Percentiles rank a stretch among this genome's conserved stretches.
phyloP scores from a whole-genome alignment of 2,329 filamentous ascomycete genomes.

The Neobulgaria alba region DNA sequence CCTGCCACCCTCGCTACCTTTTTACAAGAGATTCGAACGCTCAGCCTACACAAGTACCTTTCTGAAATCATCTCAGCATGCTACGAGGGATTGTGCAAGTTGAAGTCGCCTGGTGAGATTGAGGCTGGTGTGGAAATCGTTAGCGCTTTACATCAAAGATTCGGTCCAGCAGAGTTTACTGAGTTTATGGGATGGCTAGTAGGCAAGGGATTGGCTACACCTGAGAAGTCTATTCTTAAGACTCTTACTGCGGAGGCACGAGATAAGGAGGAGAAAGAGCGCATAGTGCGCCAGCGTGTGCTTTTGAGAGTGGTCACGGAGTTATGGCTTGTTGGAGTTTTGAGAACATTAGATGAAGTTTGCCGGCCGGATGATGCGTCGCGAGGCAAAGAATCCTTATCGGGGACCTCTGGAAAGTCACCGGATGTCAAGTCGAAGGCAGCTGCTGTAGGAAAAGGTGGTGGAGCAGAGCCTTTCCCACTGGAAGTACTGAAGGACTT shows the following conservation, averaged over 20 bases:
- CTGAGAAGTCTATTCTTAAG: slow-evolving; percentile 79
- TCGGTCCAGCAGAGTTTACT: slow-evolving; percentile 84
- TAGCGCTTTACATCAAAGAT: slow-evolving; percentile 91
- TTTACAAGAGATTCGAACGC: slow-evolving; percentile 77
- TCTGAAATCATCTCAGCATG: slow-evolving; percentile 95
- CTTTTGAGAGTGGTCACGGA: slow-evolving; percentile 88
- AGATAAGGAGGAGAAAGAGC: slow-evolving; percentile 94
- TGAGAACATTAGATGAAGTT: slow-evolving; percentile 69
- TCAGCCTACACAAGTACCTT: slow-evolving; percentile 92
- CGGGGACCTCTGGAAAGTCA: slow-evolving; percentile 48
- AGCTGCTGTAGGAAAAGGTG: slow-evolving; percentile 47
- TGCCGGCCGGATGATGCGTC: slow-evolving; percentile 54
- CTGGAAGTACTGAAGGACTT: slow-evolving; percentile 97
- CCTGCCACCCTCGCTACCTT: slow-evolving; percentile 73
- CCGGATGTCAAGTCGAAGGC: slow-evolving; percentile 49
- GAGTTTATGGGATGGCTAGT: slow-evolving; percentile 87
- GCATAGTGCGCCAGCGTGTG: slow-evolving; percentile 74
- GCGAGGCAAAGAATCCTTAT: slow-evolving; percentile 36
- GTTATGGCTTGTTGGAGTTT: slow-evolving; percentile 84
- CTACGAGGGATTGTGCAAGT: slow-evolving; percentile 85
- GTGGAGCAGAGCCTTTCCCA: slow-evolving; percentile 82
- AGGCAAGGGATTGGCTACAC: slow-evolving; percentile 82
- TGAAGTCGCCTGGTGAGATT: slow-evolving; percentile 87
- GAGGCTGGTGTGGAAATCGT: slow-evolving; percentile 87
- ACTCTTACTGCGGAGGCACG: slow-evolving; percentile 69